Conservation (phyloP, 768 basidiomycete species). For the Floccularia luteovirens region DNA sequence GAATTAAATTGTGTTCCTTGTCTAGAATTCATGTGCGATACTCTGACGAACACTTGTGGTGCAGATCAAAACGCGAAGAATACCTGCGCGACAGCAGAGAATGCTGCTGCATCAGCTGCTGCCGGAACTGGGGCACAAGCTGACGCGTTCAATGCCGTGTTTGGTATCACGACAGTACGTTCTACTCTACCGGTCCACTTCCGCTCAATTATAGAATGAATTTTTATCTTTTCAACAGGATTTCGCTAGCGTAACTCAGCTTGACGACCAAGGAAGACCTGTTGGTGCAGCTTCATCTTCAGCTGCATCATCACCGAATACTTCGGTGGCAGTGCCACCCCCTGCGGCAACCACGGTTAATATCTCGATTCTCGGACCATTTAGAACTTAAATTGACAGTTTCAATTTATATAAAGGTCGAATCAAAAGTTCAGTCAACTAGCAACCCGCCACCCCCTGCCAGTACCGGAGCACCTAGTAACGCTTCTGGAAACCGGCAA, state of each 20-base stretch:
- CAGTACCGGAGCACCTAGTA: constrained; percentile 4
- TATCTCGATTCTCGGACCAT: constrained; percentile 8
- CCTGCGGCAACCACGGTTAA: constrained; percentile 4
- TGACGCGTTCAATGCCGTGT: constrained; percentile 54
- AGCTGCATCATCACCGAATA: constrained; percentile 4
- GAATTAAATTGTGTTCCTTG: no score
- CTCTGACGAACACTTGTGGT: constrained; percentile 42
- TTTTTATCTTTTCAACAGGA: constrained; percentile 17
- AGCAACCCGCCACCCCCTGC: no score
- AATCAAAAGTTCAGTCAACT: no score
- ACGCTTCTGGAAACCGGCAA: constrained; percentile 30
- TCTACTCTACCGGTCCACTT: no score
- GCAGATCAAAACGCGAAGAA: constrained; percentile 45
- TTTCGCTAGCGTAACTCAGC: constrained; percentile 33
- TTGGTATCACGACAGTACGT: constrained; percentile 42
- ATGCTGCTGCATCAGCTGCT: constrained; percentile 32
- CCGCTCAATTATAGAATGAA: neutral
- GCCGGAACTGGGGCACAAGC: constrained; percentile 46
- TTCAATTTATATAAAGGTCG: no score
- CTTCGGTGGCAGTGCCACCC: constrained; percentile 6
- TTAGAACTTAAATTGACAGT: no score
- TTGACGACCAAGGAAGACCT: constrained; percentile 37
- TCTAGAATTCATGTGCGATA: constrained; percentile 45
- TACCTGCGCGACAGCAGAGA: constrained; percentile 32
- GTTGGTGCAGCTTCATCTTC: constrained; percentile 14